phyloP scores from a whole-genome alignment of 495 filamentous ascomycete genomes.

The Parathielavia appendiculata region DNA sequence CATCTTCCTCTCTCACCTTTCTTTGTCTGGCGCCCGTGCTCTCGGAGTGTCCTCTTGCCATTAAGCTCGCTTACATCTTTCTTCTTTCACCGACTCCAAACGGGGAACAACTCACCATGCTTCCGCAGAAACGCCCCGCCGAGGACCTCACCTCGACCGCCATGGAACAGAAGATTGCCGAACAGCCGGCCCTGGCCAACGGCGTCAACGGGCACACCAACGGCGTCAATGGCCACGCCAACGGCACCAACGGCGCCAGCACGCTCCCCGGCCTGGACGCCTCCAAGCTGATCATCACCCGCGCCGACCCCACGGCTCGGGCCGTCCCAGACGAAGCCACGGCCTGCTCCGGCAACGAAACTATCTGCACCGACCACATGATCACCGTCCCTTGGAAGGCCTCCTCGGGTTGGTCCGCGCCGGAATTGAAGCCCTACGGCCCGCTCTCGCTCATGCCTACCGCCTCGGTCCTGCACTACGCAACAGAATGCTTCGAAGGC shows the following conservation, averaged over 20 bases:
- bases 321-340: slow-evolving; percentile 58
- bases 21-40: slow-evolving; percentile 3
- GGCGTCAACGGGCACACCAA: slow-evolving; percentile 27
- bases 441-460: slow-evolving; percentile 78
- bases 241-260: slow-evolving; percentile 24
- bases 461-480: slow-evolving; percentile 83
- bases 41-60: not conserved
- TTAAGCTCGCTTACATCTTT: slow-evolving; percentile 4
- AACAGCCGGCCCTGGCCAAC: slow-evolving; percentile 26
- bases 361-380: slow-evolving; percentile 87
- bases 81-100: slow-evolving; percentile 1
- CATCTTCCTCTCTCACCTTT: not conserved
- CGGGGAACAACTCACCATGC: slow-evolving; percentile 19
- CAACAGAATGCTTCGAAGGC: slow-evolving; percentile 89
- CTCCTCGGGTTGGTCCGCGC: slow-evolving; percentile 65
- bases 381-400: slow-evolving; percentile 68
- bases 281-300: slow-evolving; percentile 64
- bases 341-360: slow-evolving; percentile 40
- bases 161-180: slow-evolving; percentile 38
- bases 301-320: slow-evolving; percentile 57
- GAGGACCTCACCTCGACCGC: slow-evolving; percentile 41
- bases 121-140: slow-evolving; percentile 14
- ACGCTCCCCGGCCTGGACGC: slow-evolving; percentile 54
- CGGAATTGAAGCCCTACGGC: slow-evolving; percentile 73
- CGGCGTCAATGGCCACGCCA: slow-evolving; percentile 25